Percentiles rank a stretch among this genome's conserved stretches.
Conservation (phyloP, 2,329 filamentous ascomycete genomes). For the Colletotrichum sp. region DNA sequence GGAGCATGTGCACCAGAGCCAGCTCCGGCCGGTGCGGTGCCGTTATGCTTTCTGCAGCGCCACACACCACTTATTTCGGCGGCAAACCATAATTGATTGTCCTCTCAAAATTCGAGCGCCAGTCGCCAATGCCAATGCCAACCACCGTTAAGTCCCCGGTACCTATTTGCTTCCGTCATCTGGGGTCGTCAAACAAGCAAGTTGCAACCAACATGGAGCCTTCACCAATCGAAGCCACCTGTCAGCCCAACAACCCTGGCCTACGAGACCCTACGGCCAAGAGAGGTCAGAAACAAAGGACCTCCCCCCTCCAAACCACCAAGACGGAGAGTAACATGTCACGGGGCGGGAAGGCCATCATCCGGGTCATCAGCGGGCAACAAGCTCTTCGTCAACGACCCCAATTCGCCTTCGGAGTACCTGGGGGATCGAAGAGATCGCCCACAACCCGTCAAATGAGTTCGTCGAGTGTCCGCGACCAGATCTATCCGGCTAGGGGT, state of each 20-base stretch:
- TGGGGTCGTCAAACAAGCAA: background rate
- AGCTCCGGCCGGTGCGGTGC: background rate
- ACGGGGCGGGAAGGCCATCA: slow-evolving; percentile 9
- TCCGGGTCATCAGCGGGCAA: background rate
- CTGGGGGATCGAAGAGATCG: background rate
- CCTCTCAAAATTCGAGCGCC: background rate
- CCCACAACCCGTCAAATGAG: background rate
- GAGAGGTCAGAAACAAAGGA: background rate
- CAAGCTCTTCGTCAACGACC: background rate
- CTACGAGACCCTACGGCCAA: slow-evolving; percentile 2
- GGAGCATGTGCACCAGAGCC: background rate
- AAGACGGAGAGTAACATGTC: background rate
- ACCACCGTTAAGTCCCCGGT: background rate
- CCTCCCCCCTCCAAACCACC: background rate
- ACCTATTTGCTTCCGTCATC: background rate
- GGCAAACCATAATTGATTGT: slow-evolving; percentile 1
- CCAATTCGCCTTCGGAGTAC: background rate
- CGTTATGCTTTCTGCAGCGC: background rate
- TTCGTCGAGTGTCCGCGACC: background rate
- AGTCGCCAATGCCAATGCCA: background rate
- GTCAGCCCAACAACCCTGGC: background rate
- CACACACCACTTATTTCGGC: background rate
- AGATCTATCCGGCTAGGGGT: background rate
- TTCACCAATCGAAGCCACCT: background rate
- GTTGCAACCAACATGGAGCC: background rate